Conservation (phyloP, 441 rosid species). For the Jatropha podagrica region DNA sequence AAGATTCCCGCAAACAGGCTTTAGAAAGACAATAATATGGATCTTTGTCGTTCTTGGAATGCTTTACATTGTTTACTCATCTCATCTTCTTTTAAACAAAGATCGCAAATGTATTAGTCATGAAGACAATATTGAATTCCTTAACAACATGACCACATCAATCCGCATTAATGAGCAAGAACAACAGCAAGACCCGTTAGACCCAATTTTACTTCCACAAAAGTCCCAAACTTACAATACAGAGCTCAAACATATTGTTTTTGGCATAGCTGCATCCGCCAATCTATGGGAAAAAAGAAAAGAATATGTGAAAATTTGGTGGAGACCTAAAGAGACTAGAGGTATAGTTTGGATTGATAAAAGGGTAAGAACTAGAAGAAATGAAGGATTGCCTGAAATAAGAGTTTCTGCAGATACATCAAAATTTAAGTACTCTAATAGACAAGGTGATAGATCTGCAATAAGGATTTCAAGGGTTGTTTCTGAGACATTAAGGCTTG, state of each 20-base stretch:
- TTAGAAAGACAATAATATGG: slow-evolving; percentile 45
- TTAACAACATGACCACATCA: slow-evolving; percentile 34
- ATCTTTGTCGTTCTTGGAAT: slow-evolving; percentile 42
- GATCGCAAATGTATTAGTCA: slow-evolving; percentile 32
- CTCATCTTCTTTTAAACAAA: slow-evolving; percentile 39
- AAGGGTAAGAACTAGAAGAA: slow-evolving; percentile 35
- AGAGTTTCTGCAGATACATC: slow-evolving; percentile 62
- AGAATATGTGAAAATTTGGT: slow-evolving; percentile 80
- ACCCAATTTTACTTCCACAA: slow-evolving; percentile 20
- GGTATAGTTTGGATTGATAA: slow-evolving; percentile 80
- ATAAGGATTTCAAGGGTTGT: slow-evolving; percentile 73
- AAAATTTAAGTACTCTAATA: slow-evolving; percentile 61
- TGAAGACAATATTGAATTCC: slow-evolving; percentile 24
- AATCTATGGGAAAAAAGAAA: slow-evolving; percentile 70
- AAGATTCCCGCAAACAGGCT: slow-evolving; percentile 32
- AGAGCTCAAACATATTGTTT: slow-evolving; percentile 62
- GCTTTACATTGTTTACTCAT: slow-evolving; percentile 54
- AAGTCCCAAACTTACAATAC: slow-evolving; percentile 38
- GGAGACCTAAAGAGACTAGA: slow-evolving; percentile 65
- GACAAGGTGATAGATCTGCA: slow-evolving; percentile 69
- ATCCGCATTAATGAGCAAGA: slow-evolving; percentile 20
- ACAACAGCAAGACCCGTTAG: slow-evolving; percentile 11
- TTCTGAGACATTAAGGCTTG: slow-evolving; percentile 68
- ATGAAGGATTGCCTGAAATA: slow-evolving; percentile 61
- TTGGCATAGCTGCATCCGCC: slow-evolving; percentile 72